Base-by-base conservation (phyloP, 2,329 filamentous ascomycete species). In the Domatiomyces catenatus region DNA sequence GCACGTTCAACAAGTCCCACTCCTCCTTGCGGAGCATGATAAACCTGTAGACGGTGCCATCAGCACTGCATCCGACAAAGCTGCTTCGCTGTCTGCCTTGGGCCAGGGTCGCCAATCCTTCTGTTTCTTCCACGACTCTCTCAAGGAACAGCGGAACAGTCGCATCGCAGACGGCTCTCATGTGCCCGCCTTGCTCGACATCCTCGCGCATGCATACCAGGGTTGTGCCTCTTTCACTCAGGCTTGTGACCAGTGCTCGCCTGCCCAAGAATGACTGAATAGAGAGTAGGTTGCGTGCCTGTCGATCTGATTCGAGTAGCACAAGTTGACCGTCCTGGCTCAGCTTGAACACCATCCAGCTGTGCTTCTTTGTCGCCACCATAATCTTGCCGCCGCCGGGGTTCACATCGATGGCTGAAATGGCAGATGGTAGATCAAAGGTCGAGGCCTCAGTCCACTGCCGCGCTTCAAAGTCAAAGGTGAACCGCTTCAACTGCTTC, bases 41-140 rank as follows among this genome's bases (percentile, higher is more conserved):
- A 58, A 95, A 83, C 50, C 83, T 77, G 54, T 78, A 77, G 20
- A 89, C 60, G 0, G 81, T 79, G 1, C 86, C 86, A 59, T 86
- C 79, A 32, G 87, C 73, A 5, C 76, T 77, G 5, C 82, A 71
- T 1, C 84, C 86, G 32, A 69, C 89, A 63, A 51, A 80, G 67
- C 32, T 39, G 32, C 32, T 39, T 39, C 32, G 50, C 53, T 80
- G 76, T 3, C 69, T 66, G 5, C 67, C 52, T 8, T 12, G 47
- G 32, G 12, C 32, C 22, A 20, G 24, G 20, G n/a, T 48, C n/a
- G 44, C n/a, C 12, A 12, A 20, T 12, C 10, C 46, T 22, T 22
- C 22, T 10, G 28, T 44, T 18, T 20, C 28, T 50, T 49, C 32
- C 24, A 18, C 28, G 8, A 52, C 22, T 3, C 47, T 47, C 26